Evolutionary conservation across 2,329 filamentous ascomycete genomes (phyloP).

Genomic region (Camptophora hylomeconis): DNA sequence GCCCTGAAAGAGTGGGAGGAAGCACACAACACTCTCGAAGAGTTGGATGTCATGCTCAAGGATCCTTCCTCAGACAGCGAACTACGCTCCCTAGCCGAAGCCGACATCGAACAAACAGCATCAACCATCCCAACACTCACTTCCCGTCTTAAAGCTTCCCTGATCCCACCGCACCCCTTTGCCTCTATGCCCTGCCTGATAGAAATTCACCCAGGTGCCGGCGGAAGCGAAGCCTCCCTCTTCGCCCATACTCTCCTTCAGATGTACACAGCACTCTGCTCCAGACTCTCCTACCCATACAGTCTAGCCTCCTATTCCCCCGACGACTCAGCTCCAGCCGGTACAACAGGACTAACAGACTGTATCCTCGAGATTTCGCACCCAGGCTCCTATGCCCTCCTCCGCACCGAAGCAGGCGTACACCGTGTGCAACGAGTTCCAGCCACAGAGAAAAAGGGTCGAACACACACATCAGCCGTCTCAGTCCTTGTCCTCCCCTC

Average conservation of each 20-base stretch:
- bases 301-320: slow-evolving; percentile 70
- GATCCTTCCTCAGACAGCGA: slow-evolving; percentile 51
- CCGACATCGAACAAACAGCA: slow-evolving; percentile 59
- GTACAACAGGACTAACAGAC: slow-evolving; percentile 60
- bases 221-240: slow-evolving; percentile 78
- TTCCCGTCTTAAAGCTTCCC: slow-evolving; percentile 55
- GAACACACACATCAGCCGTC: slow-evolving; percentile 86
- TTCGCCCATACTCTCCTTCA: slow-evolving; percentile 77
- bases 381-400: slow-evolving; percentile 62
- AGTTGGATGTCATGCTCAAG: slow-evolving; percentile 64
- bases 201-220: slow-evolving; percentile 83
- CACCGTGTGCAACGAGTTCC: slow-evolving; percentile 92
- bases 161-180: slow-evolving; percentile 83
- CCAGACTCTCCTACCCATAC: slow-evolving; percentile 50
- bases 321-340: slow-evolving; percentile 47
- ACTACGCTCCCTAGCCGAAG: slow-evolving; percentile 44
- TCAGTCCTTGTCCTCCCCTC: slow-evolving; percentile 85
- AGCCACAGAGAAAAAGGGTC: slow-evolving; percentile 76
- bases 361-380: slow-evolving; percentile 74
- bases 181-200: slow-evolving; percentile 79
- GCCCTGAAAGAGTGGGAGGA: slow-evolving; percentile 45
- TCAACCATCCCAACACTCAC: slow-evolving; percentile 50
- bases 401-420: slow-evolving; percentile 83
- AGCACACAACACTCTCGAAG: slow-evolving; percentile 39
- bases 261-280: slow-evolving; percentile 80